Evolutionary conservation across 2,329 filamentous ascomycete genomes (phyloP).

Genomic region (Albophoma yamanashiensis): DNA sequence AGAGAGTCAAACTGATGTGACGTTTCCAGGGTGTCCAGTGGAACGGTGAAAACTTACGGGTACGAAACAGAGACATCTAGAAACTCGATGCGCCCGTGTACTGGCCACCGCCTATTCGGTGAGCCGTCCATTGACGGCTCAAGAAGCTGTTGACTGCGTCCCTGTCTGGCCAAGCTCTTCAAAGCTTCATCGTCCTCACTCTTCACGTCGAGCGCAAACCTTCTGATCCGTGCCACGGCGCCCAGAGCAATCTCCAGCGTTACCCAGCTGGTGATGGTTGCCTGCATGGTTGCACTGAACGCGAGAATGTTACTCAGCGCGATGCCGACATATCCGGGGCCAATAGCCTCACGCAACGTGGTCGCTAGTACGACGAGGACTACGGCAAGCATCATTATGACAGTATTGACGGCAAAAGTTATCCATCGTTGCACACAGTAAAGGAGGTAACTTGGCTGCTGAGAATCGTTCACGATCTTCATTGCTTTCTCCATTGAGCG

Average conservation of each 20-base stretch:
- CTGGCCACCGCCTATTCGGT: background rate
- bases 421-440: slow-evolving; percentile 52
- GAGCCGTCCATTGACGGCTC: background rate
- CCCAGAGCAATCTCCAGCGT: slow-evolving; percentile 23
- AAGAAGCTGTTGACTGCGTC: background rate
- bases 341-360: slow-evolving; percentile 17
- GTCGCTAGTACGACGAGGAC: slow-evolving; percentile 35
- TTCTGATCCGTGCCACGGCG: slow-evolving; percentile 20
- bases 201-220: slow-evolving; percentile 14
- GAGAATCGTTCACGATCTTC: slow-evolving; percentile 37
- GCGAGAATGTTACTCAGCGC: slow-evolving; percentile 17
- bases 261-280: slow-evolving; percentile 23
- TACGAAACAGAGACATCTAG: background rate
- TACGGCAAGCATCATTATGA: slow-evolving; percentile 36
- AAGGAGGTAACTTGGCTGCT: slow-evolving; percentile 29
- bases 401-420: slow-evolving; percentile 33
- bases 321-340: slow-evolving; percentile 19
- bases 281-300: slow-evolving; percentile 19
- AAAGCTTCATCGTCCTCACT: slow-evolving; percentile 7
- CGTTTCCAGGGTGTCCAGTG: background rate
- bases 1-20: background rate
- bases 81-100: background rate
- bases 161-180: background rate
- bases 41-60: background rate
- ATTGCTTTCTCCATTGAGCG: slow-evolving; percentile 14